phyloP scores from a whole-genome alignment of 1,284 basidiomycete genomes.

The Microstroma glucosiphilum region DNA sequence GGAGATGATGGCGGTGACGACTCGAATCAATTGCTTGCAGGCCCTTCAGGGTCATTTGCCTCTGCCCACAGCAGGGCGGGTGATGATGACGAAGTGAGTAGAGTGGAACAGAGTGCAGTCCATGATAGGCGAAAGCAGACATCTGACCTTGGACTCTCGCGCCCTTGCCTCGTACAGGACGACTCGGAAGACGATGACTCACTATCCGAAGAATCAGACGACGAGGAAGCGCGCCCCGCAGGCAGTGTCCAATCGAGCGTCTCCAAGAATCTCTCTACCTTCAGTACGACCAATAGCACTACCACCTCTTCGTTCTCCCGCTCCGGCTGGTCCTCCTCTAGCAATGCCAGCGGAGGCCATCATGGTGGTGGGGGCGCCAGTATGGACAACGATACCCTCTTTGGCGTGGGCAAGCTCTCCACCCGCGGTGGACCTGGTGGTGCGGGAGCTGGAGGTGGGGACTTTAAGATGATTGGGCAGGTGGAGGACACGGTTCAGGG shows the following conservation, averaged over 20 bases:
- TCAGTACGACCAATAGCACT: neutral
- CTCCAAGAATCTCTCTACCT: conserved; percentile 6
- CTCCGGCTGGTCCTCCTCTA: neutral
- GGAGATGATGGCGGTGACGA: conserved; percentile 11
- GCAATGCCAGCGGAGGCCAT: conserved; percentile 1
- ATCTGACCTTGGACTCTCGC: no score
- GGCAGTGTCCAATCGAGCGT: neutral
- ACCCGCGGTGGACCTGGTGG: neutral
- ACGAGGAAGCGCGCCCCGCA: neutral
- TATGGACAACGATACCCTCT: conserved; percentile 47
- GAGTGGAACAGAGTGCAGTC: no score
- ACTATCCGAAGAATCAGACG: conserved; percentile 5
- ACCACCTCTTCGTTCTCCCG: neutral
- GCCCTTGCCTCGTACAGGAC: neutral
- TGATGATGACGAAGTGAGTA: conserved; percentile 3
- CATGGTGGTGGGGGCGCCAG: conserved; percentile 12
- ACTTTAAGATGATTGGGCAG: conserved; percentile 16
- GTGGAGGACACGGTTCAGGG: conserved; percentile 40
- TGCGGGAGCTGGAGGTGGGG: neutral
- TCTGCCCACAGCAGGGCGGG: neutral
- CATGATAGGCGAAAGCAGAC: no score
- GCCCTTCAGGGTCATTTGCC: no score
- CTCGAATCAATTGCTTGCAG: neutral
- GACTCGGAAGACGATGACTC: conserved; percentile 10
- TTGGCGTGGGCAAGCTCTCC: conserved; percentile 24